Evolutionary conservation across 1,284 basidiomycete species (phyloP).

Genomic region (Mycosarcoma mackinlayi): DNA sequence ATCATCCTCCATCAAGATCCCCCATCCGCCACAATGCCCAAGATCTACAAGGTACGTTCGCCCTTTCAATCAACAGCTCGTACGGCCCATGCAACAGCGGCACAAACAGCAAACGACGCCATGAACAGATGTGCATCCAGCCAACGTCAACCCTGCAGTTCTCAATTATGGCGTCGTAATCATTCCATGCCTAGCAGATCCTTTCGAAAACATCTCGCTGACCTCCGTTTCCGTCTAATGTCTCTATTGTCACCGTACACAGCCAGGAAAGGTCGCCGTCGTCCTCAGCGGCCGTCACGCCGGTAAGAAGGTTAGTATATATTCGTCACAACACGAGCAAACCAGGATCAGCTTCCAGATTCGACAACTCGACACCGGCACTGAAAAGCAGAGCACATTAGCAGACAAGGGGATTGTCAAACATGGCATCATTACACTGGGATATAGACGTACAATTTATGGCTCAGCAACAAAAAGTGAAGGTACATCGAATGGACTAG

Average conservation of each 20-base stretch:
- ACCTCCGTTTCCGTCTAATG: constrained; percentile 1
- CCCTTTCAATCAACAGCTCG: neutral
- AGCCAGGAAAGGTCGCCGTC: constrained; percentile 89
- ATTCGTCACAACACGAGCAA: constrained; percentile 3
- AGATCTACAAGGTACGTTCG: constrained; percentile 64
- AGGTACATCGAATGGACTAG: no score
- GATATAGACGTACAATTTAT: no score
- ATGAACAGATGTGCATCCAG: constrained; percentile 18
- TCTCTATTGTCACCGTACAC: constrained; percentile 74
- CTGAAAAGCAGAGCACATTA: neutral
- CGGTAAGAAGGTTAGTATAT: constrained; percentile 67
- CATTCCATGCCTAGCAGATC: constrained; percentile 9
- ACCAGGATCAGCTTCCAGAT: constrained; percentile 19
- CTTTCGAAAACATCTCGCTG: constrained; percentile 10
- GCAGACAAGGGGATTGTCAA: neutral
- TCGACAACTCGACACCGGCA: constrained; percentile 1
- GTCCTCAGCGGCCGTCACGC: constrained; percentile 67
- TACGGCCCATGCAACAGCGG: constrained; percentile 1
- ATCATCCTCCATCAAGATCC: constrained; percentile 54
- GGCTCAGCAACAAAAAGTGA: no score
- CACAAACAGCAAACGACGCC: constrained; percentile 13
- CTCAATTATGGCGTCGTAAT: constrained; percentile 12
- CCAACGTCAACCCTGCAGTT: neutral
- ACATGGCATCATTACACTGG: no score
- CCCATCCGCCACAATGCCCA: constrained; percentile 59